Evolutionary conservation across 192 early-diverging fungal species (phyloP).

Genomic region (Umbelopsis vinacea): DNA sequence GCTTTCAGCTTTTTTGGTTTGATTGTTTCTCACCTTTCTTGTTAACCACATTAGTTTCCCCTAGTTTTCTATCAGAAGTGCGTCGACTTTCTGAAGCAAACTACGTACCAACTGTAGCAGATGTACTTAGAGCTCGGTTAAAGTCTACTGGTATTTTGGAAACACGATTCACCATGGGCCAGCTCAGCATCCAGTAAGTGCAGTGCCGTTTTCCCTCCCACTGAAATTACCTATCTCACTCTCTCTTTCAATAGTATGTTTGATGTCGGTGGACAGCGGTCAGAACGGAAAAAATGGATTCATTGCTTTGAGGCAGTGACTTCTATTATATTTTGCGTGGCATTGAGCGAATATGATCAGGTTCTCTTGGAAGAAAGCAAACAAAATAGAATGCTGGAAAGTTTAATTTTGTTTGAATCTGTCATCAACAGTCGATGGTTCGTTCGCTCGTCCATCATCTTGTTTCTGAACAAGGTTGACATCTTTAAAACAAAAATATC

Average conservation of each 20-base stretch:
- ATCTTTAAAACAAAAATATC: conserved; percentile 76
- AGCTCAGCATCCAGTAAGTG: conserved; percentile 78
- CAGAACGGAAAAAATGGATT: conserved; percentile 78
- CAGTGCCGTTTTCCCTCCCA: conserved; percentile 3
- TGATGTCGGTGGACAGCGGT: conserved; percentile 77
- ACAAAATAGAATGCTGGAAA: conserved; percentile 83
- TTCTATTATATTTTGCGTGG: conserved; percentile 86
- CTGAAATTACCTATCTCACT: too few species aligned
- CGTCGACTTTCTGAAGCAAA: conserved; percentile 83
- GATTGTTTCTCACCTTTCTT: not conserved
- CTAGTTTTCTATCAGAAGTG: conserved; percentile 90
- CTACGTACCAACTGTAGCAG: conserved; percentile 92
- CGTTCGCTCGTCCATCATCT: conserved; percentile 78
- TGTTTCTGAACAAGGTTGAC: conserved; percentile 89
- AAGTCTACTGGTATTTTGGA: conserved; percentile 98
- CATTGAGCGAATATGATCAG: conserved; percentile 87
- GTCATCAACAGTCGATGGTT: conserved; percentile 88
- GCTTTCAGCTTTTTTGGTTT: not conserved
- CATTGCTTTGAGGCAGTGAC: conserved; percentile 77
- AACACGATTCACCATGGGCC: conserved; percentile 91
- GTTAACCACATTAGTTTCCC: not conserved
- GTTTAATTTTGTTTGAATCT: conserved; percentile 79
- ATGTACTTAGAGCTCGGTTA: conserved; percentile 92
- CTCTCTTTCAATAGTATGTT: conserved; percentile 56
- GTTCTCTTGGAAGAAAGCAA: conserved; percentile 75